These are phyloP conservation scores for Lagenaria siceraria DNA, from an alignment of 306 rosid species.

Conservation along the genomic window DNA sequence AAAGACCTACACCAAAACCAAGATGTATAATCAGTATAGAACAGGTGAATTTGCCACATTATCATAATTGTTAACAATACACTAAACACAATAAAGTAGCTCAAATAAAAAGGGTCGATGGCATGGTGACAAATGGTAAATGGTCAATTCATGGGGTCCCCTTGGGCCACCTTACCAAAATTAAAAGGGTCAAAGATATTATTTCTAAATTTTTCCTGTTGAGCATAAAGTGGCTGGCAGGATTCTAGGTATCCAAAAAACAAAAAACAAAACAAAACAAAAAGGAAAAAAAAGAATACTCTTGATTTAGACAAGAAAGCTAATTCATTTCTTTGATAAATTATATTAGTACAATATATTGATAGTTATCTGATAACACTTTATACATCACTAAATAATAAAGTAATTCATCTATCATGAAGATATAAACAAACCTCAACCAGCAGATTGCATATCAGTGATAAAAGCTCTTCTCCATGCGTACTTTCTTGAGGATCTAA, in stretches of 20 bases:
- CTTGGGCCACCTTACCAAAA: not conserved
- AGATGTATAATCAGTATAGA: not conserved
- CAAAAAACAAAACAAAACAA: not conserved
- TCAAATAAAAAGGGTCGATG: not conserved
- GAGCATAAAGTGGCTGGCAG: not conserved
- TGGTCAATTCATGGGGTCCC: not conserved
- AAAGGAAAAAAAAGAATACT: not conserved
- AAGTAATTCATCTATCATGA: not conserved
- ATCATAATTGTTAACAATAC: not conserved
- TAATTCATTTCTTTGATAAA: not conserved
- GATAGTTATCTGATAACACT: not conserved
- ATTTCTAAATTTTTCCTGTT: not conserved
- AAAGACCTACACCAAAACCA: constrained; percentile 41
- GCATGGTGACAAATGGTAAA: not conserved
- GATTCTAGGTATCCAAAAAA: not conserved
- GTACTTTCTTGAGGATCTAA: constrained; percentile 84
- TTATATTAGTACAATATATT: not conserved
- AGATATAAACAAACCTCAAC: constrained; percentile 51
- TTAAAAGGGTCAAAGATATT: not conserved
- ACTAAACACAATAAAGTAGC: not conserved
- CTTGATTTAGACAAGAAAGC: not conserved
- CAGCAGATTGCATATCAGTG: constrained; percentile 56
- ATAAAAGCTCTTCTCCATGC: constrained; percentile 89
- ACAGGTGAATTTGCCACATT: not conserved
- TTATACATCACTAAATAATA: not conserved